Evolutionary conservation across 2,329 filamentous ascomycete species (phyloP).

Genomic region (Emergomyces pasteurianus): DNA sequence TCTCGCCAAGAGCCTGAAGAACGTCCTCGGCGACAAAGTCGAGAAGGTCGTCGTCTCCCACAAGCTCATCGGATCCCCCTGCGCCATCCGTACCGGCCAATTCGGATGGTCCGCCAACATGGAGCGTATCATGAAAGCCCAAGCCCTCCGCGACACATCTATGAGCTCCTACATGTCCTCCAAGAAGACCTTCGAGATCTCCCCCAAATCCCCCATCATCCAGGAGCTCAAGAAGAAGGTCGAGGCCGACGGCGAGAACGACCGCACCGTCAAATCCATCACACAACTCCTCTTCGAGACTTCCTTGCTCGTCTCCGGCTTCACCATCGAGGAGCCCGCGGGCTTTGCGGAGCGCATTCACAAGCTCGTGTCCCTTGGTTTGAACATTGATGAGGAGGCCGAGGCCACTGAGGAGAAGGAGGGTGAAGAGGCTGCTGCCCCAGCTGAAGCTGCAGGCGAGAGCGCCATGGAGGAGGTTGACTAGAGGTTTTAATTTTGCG

Average conservation of each 20-base stretch:
- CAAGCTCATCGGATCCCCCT: constrained; percentile 90
- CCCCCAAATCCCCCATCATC: constrained; percentile 94
- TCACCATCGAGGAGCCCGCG: constrained; percentile 98
- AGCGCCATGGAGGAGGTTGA: constrained; percentile 99
- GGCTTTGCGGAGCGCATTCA: constrained; percentile 98
- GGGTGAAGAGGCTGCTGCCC: constrained; percentile 48
- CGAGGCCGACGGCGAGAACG: constrained; percentile 91
- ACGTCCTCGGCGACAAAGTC: constrained; percentile 96
- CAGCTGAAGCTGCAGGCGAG: constrained; percentile 60
- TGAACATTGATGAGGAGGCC: constrained; percentile 92
- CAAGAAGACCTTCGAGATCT: constrained; percentile 99
- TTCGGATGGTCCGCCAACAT: constrained; percentile 99
- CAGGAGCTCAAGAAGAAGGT: constrained; percentile 99
- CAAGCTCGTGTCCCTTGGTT: constrained; percentile 95
- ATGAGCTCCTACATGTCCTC: constrained; percentile 99
- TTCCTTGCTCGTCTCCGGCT: constrained; percentile 93
- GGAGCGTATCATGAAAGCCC: constrained; percentile 99
- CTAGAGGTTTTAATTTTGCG: constrained; percentile 41
- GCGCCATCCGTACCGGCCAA: constrained; percentile 97
- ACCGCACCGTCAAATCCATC: constrained; percentile 98
- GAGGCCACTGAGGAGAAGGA: constrained; percentile 51
- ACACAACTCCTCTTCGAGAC: constrained; percentile 98
- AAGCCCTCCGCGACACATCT: constrained; percentile 98
- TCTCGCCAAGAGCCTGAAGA: constrained; percentile 96
- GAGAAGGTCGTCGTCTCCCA: constrained; percentile 99